A percentile compares a stretch with the other conserved stretches of the same genome.
Conservation (phyloP, 2,329 filamentous ascomycete genomes). For the Sclerotinia sclerotiorum region DNA sequence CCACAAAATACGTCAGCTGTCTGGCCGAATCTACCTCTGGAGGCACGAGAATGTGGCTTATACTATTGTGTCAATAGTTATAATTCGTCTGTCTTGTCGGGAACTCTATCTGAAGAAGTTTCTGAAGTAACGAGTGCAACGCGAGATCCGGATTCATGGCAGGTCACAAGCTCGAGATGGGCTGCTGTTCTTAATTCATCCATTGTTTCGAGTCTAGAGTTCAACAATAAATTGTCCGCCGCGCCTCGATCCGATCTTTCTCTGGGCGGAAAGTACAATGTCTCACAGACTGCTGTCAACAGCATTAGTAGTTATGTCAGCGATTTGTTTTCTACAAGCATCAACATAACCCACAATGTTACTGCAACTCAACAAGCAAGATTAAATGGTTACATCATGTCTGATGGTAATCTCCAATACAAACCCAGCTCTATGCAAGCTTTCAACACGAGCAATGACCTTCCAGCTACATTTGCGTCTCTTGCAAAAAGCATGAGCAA, state of each 20-base stretch:
- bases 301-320: conserved; percentile 8
- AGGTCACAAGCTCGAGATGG: conserved; percentile 11
- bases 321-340: neutral
- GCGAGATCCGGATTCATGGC: conserved; percentile 16
- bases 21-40: conserved; percentile 5
- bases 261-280: neutral
- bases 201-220: conserved; percentile 9
- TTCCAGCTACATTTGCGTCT: conserved; percentile 7
- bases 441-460: conserved; percentile 6
- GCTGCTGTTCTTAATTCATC: conserved; percentile 11
- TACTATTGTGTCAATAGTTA: conserved; percentile 16
- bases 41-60: conserved; percentile 10
- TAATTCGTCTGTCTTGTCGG: neutral
- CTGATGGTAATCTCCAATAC: conserved; percentile 1
- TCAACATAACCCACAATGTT: conserved; percentile 6
- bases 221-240: conserved; percentile 1
- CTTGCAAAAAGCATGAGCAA: conserved; percentile 17
- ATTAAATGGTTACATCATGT: conserved; percentile 17
- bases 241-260: conserved; percentile 13
- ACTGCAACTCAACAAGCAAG: conserved; percentile 14
- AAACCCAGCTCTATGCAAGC: conserved; percentile 16
- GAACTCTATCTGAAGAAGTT: neutral
- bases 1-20: neutral
- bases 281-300: conserved; percentile 5
- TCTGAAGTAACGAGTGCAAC: conserved; percentile 1